A percentile compares a stretch with the other conserved stretches of the same genome.
These are phyloP conservation scores for Talaromyces sp. DNA, from an alignment of 2,329 filamentous ascomycete species.

Conservation along the genomic window DNA sequence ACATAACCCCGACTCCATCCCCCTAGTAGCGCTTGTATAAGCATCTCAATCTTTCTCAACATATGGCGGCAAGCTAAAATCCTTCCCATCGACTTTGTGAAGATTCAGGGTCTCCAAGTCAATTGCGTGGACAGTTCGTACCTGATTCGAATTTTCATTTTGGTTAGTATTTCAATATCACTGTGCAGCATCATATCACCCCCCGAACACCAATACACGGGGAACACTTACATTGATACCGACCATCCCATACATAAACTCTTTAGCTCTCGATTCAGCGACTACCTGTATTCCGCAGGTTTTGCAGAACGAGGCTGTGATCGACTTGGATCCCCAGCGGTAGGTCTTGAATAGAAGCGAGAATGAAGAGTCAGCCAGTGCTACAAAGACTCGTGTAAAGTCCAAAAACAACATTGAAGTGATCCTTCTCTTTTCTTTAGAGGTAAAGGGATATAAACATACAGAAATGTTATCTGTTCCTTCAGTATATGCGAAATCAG, in stretches of 20 bases:
- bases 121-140: constrained; percentile 29
- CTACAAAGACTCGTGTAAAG: neutral
- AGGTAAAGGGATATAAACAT: neutral
- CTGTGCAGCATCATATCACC: neutral
- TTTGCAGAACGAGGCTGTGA: constrained; percentile 33
- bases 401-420: neutral
- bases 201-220: neutral
- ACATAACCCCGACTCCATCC: too few relatives aligned
- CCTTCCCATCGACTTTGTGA: constrained; percentile 23
- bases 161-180: neutral
- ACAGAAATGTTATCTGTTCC: constrained; percentile 28
- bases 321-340: constrained; percentile 28
- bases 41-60: constrained; percentile 5
- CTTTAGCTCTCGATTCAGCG: constrained; percentile 26
- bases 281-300: constrained; percentile 34
- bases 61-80: constrained; percentile 9
- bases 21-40: too few relatives aligned
- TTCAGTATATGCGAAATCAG: constrained; percentile 26
- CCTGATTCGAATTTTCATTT: constrained; percentile 21
- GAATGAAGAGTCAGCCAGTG: neutral
- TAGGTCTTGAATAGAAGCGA: constrained; percentile 26
- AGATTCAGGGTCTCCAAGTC: constrained; percentile 30
- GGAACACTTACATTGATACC: constrained; percentile 32
- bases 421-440: neutral
- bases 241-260: constrained; percentile 20